Evolutionary conservation across 163 green algal genomes (phyloP), one percentile per base, ranked within the genome.

Genomic region (Scenedesmus sp.): DNA sequence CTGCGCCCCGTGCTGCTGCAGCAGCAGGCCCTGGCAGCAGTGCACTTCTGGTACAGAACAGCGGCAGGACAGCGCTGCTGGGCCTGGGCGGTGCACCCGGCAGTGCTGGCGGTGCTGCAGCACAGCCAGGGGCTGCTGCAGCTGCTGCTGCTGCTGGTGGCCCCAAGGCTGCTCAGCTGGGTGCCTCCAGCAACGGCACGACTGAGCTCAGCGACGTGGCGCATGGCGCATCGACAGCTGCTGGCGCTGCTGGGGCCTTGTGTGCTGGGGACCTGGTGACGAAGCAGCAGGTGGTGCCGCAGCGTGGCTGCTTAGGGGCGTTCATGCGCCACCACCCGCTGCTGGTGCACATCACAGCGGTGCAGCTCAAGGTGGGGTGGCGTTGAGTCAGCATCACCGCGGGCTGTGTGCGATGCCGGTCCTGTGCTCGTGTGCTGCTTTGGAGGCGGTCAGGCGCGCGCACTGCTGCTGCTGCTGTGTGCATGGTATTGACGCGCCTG

Each of bases 321-420:
- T 90, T 84, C 59, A 37, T 83, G 61, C 51, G 42, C 24, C 49
- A 70, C n/a, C 85, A 90, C 49, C 85, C 85, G 33, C 35, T 90
- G 85, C 70, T 90, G 68, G 44, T 73, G 43, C 85, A 83, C 85
- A 90, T 83, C 18, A 51, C 51, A 40, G 43, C 37, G 12, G 30
- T 46, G 30, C 85, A 90, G 85, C 20, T 61, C 0, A 43, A 89
- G 84, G 84, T 89, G 26, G 12, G 37, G 12, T 3, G 5, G 5
- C 37, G 81, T 33, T 86, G 81, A 33, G 4, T 33, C 59, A 33
- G 24, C 53, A 65, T 30, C 53, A 6, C 7, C 15, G n/a, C n/a
- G n/a, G n/a, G n/a, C n/a, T n/a, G n/a, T n/a, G n/a, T n/a, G n/a
- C n/a, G n/a, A n/a, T 73, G 22, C 24, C 12, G 26, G 61, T n/a